Evolutionary conservation across 1,284 basidiomycete species (phyloP).

Genomic region (Mycosarcoma mackinlayi): DNA sequence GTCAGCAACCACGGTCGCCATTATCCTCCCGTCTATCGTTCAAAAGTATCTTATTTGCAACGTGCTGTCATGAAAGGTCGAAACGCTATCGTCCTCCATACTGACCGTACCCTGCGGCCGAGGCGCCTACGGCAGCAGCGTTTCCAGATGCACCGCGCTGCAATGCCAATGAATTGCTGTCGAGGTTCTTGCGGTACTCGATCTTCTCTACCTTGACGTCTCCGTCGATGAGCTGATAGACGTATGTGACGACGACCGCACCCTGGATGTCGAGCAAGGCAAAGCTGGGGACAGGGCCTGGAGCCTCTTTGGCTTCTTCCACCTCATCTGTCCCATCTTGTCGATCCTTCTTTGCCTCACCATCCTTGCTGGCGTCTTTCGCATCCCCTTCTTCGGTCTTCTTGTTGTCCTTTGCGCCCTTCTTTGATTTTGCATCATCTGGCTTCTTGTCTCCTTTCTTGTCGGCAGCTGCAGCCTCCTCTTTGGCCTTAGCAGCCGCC

Average conservation of each 20-base stretch:
- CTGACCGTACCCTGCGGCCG: slow-evolving; percentile 26
- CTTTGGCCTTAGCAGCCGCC: slow-evolving; percentile 28
- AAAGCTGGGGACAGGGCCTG: slow-evolving; percentile 56
- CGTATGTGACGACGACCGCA: slow-evolving; percentile 64
- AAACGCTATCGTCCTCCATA: slow-evolving; percentile 28
- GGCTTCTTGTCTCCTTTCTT: slow-evolving; percentile 30
- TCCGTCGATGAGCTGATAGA: slow-evolving; percentile 66
- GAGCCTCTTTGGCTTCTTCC: slow-evolving; percentile 44
- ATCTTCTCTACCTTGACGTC: slow-evolving; percentile 68
- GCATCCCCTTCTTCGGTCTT: slow-evolving; percentile 25
- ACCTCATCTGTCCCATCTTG: slow-evolving; percentile 13
- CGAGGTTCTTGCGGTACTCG: slow-evolving; percentile 62
- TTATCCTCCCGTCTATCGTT: not conserved
- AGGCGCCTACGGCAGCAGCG: slow-evolving; percentile 21
- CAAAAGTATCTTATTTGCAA: slow-evolving; percentile 21
- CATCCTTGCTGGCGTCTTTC: slow-evolving; percentile 7
- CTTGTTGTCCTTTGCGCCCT: slow-evolving; percentile 28
- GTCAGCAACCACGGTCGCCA: too few species aligned
- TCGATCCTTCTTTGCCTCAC: slow-evolving; percentile 13
- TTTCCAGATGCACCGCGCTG: slow-evolving; percentile 26
- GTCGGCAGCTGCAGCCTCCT: slow-evolving; percentile 13
- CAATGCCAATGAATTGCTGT: slow-evolving; percentile 41
- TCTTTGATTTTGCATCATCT: slow-evolving; percentile 21
- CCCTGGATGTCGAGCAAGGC: slow-evolving; percentile 67
- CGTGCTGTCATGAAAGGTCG: too few species aligned